Percentiles rank a stretch among this genome's conserved stretches.
Conservation (phyloP, 2,329 filamentous ascomycete genomes). For the Colletotrichum nymphaeae region DNA sequence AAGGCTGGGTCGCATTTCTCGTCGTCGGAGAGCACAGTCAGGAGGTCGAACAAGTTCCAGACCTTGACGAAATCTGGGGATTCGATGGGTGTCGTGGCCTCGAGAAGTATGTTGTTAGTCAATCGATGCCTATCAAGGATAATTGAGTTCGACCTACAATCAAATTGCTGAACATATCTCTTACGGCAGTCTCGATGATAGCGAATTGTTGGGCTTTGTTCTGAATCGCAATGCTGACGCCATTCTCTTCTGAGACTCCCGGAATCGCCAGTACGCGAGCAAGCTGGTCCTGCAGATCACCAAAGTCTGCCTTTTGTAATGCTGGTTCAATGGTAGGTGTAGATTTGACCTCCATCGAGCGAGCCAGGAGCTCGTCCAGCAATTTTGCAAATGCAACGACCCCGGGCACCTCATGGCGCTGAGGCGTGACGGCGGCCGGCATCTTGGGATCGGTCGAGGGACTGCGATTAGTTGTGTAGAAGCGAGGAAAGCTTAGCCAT, state of each 20-base stretch:
- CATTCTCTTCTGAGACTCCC: constrained; percentile 27
- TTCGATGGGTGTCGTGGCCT: constrained; percentile 82
- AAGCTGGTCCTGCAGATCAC: constrained; percentile 59
- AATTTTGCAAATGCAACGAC: constrained; percentile 65
- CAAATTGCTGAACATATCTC: constrained; percentile 81
- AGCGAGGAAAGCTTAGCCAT: neutral
- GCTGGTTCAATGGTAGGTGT: constrained; percentile 76
- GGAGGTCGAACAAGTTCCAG: constrained; percentile 93
- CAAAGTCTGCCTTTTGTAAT: constrained; percentile 76
- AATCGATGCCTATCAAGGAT: neutral
- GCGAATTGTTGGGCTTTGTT: constrained; percentile 67
- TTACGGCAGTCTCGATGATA: constrained; percentile 85
- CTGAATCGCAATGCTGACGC: constrained; percentile 50
- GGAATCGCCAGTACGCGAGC: constrained; percentile 45
- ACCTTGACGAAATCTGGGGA: constrained; percentile 83
- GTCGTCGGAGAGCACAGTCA: constrained; percentile 88
- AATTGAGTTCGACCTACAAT: constrained; percentile 67
- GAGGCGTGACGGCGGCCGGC: constrained; percentile 57
- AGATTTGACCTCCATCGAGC: constrained; percentile 69
- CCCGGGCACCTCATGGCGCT: constrained; percentile 61
- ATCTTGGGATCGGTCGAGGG: constrained; percentile 49
- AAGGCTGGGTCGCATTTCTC: constrained; percentile 83
- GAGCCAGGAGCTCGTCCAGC: constrained; percentile 67
- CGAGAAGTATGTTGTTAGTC: constrained; percentile 11
- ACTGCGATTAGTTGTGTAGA: neutral